Conservation (phyloP, 2,329 filamentous ascomycete species). For the Colletotrichum orbiculare region DNA sequence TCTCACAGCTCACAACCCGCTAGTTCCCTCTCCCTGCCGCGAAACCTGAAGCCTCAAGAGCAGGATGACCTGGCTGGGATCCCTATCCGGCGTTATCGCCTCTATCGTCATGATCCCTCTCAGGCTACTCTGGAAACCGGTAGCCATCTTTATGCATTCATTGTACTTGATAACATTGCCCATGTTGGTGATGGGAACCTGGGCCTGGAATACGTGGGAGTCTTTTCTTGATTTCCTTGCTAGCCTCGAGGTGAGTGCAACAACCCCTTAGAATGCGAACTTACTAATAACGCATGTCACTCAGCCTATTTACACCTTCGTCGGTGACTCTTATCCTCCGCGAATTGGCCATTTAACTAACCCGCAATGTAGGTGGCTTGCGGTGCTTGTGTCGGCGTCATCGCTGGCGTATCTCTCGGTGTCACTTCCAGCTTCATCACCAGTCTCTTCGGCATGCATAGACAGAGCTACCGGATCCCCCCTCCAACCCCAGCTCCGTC, state of each 20-base stretch:
- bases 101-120: conserved; percentile 44
- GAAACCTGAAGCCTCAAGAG: neutral
- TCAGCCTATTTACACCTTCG: conserved; percentile 57
- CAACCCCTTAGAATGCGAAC: conserved; percentile 23
- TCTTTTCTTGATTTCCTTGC: conserved; percentile 43
- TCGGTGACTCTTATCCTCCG: conserved; percentile 41
- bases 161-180: conserved; percentile 51
- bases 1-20: no score
- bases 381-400: conserved; percentile 74
- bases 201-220: conserved; percentile 39
- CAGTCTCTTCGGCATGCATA: conserved; percentile 58
- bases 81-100: conserved; percentile 22
- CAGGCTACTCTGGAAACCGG: conserved; percentile 44
- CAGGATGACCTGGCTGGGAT: conserved; percentile 27
- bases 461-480: conserved; percentile 37
- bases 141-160: conserved; percentile 39
- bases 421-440: conserved; percentile 66
- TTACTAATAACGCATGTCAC: neutral
- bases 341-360: conserved; percentile 42
- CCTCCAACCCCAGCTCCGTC: conserved; percentile 49
- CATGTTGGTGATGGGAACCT: conserved; percentile 47
- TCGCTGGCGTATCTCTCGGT: conserved; percentile 70
- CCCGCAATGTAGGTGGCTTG: conserved; percentile 62
- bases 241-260: conserved; percentile 49
- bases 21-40: no score